phyloP scores from a whole-genome alignment of 2,329 filamentous ascomycete species.

The Orbilia oligospora region DNA sequence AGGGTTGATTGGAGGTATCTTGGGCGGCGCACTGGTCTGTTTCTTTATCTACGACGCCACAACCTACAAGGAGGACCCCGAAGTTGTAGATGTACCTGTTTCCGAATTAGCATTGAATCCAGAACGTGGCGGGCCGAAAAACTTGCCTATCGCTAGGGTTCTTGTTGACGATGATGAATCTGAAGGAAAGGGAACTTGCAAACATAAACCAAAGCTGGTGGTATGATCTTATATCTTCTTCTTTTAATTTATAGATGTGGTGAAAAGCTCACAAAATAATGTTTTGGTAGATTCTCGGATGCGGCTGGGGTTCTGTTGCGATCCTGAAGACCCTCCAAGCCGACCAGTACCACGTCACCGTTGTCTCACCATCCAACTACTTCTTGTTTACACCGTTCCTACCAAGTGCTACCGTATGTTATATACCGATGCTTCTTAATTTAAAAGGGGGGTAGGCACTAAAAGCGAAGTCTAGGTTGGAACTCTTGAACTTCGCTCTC shows the following conservation, averaged over 20 bases:
- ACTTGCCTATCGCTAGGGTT: conserved; percentile 89
- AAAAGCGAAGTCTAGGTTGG: conserved; percentile 71
- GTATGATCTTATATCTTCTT: conserved; percentile 69
- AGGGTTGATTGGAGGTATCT: conserved; percentile 81
- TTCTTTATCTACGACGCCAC: conserved; percentile 96
- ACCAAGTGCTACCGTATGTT: conserved; percentile 83
- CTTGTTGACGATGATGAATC: conserved; percentile 90
- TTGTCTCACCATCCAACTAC: conserved; percentile 94
- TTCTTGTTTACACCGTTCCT: conserved; percentile 99
- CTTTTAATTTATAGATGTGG: neutral
- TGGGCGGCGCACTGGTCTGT: conserved; percentile 78
- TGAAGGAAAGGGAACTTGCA: conserved; percentile 77
- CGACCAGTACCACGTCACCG: conserved; percentile 94
- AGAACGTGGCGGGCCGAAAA: conserved; percentile 88
- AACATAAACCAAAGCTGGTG: conserved; percentile 92
- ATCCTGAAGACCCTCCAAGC: conserved; percentile 90
- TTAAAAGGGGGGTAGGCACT: neutral
- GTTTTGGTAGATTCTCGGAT: conserved; percentile 73
- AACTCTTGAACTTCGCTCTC: conserved; percentile 87
- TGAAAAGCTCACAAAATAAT: conserved; percentile 1
- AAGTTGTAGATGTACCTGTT: conserved; percentile 81
- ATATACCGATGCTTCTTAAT: neutral
- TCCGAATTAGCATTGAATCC: conserved; percentile 86
- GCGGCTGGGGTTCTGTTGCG: conserved; percentile 94
- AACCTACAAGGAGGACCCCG: conserved; percentile 83